Evolutionary conservation across 495 filamentous ascomycete genomes (phyloP), one percentile per base, ranked within the genome.

Genomic region (Oidiodendron maius): DNA sequence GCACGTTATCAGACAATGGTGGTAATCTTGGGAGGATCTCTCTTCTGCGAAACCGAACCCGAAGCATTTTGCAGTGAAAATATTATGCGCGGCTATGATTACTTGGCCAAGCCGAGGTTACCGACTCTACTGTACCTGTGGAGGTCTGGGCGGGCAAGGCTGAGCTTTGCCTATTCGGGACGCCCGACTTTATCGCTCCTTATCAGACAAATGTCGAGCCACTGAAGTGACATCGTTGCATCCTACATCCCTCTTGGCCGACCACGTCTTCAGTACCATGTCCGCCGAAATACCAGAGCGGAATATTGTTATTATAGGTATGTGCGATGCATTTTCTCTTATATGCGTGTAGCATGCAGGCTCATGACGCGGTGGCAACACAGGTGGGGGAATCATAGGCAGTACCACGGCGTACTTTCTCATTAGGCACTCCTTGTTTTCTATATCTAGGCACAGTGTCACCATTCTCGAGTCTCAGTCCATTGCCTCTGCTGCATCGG

Each of bases 341-440:
- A 32, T 32, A 8, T 32, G 8, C 8, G 8, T 8, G n/a, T 8
- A n/a, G 28, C 8, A 32, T 30, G 32, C 5, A 13, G 25, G 21
- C 40, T 36, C 42, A 37, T 10, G 25, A 5, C 17, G 23, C 26
- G 26, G 5, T 30, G 26, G 26, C 5, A 30, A 30, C 26, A 23
- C 46, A 91, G 91, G 93, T 55, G 93, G 91, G 57, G 93, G 93
- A 60, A 90, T 98, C 47, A 95, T 98, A 59, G 93, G 93, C 57
- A 86, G 83, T 64, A 93, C 89, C 46, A 89, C 88, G 12, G 93
- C 93, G 44, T 98, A 98, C 66, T 97, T 85, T 61, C 72, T 98
- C 12, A 91, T 89, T 1, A 83, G 89, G 51, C 93, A 98, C 65
- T 86, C 87, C 10, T 80, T 78, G 18, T 98, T 84, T 66, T 75